Evolutionary conservation across 331 rosid genomes (phyloP).

Genomic region (Saraca asoca): DNA sequence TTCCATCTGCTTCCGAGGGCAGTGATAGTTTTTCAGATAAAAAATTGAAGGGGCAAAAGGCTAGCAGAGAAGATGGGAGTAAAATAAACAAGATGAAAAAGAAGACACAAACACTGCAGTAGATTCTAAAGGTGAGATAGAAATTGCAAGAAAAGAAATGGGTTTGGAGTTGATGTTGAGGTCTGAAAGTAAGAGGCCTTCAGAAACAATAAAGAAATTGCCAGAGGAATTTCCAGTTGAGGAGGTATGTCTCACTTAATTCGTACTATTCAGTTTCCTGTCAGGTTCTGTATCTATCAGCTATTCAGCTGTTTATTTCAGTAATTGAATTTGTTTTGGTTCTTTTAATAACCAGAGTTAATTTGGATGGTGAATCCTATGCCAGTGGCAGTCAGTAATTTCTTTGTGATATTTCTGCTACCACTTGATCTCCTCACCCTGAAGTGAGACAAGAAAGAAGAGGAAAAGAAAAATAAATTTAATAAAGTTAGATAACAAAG

Average conservation of each 20-base stretch:
- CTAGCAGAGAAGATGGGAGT: slow-evolving; percentile 31
- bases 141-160: slow-evolving; percentile 71
- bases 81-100: slow-evolving; percentile 35
- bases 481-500: not conserved
- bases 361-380: not conserved
- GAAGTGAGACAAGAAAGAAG: not conserved
- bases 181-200: slow-evolving; percentile 56
- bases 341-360: no score
- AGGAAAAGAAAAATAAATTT: not conserved
- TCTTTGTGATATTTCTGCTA: no score
- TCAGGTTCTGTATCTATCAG: not conserved
- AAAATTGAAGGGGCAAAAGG: slow-evolving; percentile 12
- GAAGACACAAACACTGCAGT: slow-evolving; percentile 24
- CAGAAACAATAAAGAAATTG: slow-evolving; percentile 38
- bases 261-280: not conserved
- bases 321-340: no score
- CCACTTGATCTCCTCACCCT: no score
- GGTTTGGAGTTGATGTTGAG: slow-evolving; percentile 97
- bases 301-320: no score
- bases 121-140: slow-evolving; percentile 46
- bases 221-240: slow-evolving; percentile 50
- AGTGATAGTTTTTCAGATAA: slow-evolving; percentile 31
- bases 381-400: not conserved
- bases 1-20: slow-evolving; percentile 32
- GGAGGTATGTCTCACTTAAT: slow-evolving; percentile 58